Percentiles rank a stretch among this genome's conserved stretches.
Conservation (phyloP, 768 basidiomycete species). For the Naganishia antarctica region DNA sequence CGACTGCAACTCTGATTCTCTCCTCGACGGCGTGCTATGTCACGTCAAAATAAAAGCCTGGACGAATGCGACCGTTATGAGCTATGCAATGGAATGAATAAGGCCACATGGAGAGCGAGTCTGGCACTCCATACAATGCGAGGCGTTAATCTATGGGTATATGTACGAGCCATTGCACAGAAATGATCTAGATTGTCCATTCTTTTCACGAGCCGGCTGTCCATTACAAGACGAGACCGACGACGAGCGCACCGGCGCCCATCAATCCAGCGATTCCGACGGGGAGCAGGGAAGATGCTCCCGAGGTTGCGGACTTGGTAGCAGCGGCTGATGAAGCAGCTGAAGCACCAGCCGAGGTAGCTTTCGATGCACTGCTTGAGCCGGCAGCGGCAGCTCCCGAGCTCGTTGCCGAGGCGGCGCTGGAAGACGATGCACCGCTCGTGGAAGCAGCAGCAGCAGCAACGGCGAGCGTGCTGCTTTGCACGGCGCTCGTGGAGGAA, state of each 20-base stretch:
- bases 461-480: slow-evolving; percentile 58
- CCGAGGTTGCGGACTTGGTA: background rate
- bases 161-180: background rate
- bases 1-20: too few relatives aligned
- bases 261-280: slow-evolving; percentile 2
- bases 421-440: background rate
- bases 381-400: background rate
- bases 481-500: slow-evolving; percentile 62
- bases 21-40: too few relatives aligned
- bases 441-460: slow-evolving; percentile 33
- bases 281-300: background rate
- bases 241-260: slow-evolving; percentile 7
- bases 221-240: slow-evolving; percentile 5
- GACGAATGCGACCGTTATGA: too few relatives aligned
- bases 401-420: background rate
- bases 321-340: background rate
- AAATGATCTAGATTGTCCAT: background rate
- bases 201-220: background rate
- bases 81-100: too few relatives aligned
- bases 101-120: too few relatives aligned
- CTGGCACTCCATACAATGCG: background rate
- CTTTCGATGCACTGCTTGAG: background rate
- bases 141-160: background rate
- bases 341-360: background rate
- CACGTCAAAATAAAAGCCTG: too few relatives aligned